phyloP scores from a whole-genome alignment of 2,329 filamentous ascomycete species.

The Monosporascus sp. region DNA sequence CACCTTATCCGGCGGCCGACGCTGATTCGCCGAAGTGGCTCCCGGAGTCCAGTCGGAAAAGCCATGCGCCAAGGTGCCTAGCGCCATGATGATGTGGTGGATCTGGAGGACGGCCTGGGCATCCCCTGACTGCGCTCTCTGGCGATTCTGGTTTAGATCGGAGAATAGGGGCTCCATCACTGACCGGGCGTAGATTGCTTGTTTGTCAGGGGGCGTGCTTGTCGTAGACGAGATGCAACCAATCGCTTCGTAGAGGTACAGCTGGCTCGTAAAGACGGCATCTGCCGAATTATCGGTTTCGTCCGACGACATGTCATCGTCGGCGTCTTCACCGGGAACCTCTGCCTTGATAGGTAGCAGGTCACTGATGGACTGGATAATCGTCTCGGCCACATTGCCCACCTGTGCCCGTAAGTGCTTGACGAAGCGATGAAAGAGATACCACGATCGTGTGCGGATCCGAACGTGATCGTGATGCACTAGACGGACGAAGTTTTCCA shows the following conservation, averaged over 20 bases:
- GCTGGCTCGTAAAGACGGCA: slow-evolving; percentile 81
- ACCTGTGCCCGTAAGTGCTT: slow-evolving; percentile 81
- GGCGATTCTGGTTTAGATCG: slow-evolving; percentile 80
- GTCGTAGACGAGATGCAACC: slow-evolving; percentile 83
- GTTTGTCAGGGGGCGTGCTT: slow-evolving; percentile 73
- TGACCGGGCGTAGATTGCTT: slow-evolving; percentile 78
- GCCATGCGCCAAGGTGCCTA: slow-evolving; percentile 86
- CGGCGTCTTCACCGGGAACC: slow-evolving; percentile 68
- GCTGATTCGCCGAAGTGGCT: slow-evolving; percentile 40
- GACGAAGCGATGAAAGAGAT: slow-evolving; percentile 88
- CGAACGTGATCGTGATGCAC: slow-evolving; percentile 85
- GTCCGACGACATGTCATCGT: slow-evolving; percentile 93
- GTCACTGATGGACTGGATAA: slow-evolving; percentile 86
- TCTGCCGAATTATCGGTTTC: slow-evolving; percentile 88
- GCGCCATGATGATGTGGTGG: slow-evolving; percentile 93
- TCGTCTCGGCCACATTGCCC: slow-evolving; percentile 82
- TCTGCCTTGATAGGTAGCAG: slow-evolving; percentile 88
- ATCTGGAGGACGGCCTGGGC: slow-evolving; percentile 80
- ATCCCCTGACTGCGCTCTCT: slow-evolving; percentile 72
- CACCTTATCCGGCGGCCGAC: slow-evolving; percentile 51
- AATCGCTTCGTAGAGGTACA: slow-evolving; percentile 91
- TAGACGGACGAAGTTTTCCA: slow-evolving; percentile 86
- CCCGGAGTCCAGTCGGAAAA: slow-evolving; percentile 84
- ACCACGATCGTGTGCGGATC: slow-evolving; percentile 90
- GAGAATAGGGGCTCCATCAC: slow-evolving; percentile 85